Evolutionary conservation across 768 basidiomycete species (phyloP).

Genomic region (Pisolithus microcarpus): DNA sequence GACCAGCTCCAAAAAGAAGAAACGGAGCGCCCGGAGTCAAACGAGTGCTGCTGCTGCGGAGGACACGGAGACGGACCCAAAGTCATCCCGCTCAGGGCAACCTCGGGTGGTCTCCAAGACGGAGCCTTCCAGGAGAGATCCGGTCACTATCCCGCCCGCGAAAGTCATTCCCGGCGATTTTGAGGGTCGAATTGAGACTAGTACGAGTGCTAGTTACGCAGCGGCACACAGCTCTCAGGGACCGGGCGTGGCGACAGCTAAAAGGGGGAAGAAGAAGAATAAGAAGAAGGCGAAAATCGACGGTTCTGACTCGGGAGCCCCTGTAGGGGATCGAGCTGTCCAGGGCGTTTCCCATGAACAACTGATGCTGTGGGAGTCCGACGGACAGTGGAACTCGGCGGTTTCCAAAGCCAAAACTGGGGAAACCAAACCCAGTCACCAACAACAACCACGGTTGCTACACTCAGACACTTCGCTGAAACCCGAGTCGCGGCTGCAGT

Average conservation of each 20-base stretch:
- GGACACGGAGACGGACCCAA: slow-evolving; percentile 8
- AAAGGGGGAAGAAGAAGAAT: slow-evolving; percentile 41
- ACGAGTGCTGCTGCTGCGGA: slow-evolving; percentile 8
- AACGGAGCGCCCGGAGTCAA: slow-evolving; percentile 15
- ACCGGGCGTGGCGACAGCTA: slow-evolving; percentile 6
- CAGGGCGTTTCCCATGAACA: not conserved
- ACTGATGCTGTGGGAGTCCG: not conserved
- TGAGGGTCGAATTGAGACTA: slow-evolving; percentile 17
- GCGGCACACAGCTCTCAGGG: slow-evolving; percentile 7
- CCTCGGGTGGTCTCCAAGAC: slow-evolving; percentile 17
- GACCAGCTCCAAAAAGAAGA: slow-evolving; percentile 27
- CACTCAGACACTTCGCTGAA: slow-evolving; percentile 22
- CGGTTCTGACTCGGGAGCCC: not conserved
- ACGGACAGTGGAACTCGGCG: not conserved
- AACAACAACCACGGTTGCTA: not conserved
- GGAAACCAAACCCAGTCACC: not conserved
- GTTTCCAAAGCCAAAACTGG: slow-evolving; percentile 24
- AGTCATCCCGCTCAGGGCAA: not conserved
- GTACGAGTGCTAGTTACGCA: slow-evolving; percentile 3
- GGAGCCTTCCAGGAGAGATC: slow-evolving; percentile 11
- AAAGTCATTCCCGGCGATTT: slow-evolving; percentile 42
- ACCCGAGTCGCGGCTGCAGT: slow-evolving; percentile 8
- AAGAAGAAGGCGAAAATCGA: slow-evolving; percentile 31
- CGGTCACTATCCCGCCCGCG: slow-evolving; percentile 31
- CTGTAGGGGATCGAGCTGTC: slow-evolving; percentile 15